Percentiles rank a stretch among this genome's conserved stretches.
These are phyloP conservation scores for Acanthamoeba triangularis DNA, from an alignment of 208 protist genomes.

Conservation along the genomic window DNA sequence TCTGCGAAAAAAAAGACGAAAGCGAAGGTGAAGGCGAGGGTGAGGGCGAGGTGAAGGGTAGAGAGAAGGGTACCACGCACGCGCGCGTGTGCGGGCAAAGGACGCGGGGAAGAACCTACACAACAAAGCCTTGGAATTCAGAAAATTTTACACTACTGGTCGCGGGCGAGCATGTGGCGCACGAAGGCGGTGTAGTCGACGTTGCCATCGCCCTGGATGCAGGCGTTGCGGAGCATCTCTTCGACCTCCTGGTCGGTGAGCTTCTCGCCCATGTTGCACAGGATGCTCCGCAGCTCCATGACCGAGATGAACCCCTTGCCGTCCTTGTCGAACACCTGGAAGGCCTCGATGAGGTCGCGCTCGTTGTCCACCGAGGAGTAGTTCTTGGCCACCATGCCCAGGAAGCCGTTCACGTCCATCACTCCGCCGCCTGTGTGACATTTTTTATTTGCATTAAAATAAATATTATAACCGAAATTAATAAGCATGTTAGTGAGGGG, in stretches of 20 bases:
- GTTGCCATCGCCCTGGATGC: constrained; percentile 91
- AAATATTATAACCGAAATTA: no score
- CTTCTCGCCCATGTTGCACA: constrained; percentile 94
- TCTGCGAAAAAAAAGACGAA: no score
- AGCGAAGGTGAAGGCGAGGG: no score
- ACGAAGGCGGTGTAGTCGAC: constrained; percentile 94
- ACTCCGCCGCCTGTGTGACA: not conserved
- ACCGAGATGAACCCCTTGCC: constrained; percentile 89
- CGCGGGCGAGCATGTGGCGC: constrained; percentile 88
- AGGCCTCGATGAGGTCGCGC: constrained; percentile 91
- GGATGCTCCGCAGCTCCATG: constrained; percentile 93
- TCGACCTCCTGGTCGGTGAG: constrained; percentile 94
- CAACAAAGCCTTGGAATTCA: no score
- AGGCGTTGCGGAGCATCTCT: constrained; percentile 92
- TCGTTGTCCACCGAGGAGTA: constrained; percentile 88
- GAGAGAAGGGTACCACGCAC: no score
- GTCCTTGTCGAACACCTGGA: constrained; percentile 90
- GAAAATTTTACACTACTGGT: not conserved
- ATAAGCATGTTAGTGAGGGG: no score
- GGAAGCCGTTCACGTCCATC: constrained; percentile 15
- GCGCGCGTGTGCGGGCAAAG: no score
- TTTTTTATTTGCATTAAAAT: no score
- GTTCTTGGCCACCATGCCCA: constrained; percentile 87
- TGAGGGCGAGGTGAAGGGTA: no score
- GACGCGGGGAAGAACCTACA: no score